Evolutionary conservation across 768 basidiomycete species (phyloP).

Genomic region (Sarcodon aspratus): DNA sequence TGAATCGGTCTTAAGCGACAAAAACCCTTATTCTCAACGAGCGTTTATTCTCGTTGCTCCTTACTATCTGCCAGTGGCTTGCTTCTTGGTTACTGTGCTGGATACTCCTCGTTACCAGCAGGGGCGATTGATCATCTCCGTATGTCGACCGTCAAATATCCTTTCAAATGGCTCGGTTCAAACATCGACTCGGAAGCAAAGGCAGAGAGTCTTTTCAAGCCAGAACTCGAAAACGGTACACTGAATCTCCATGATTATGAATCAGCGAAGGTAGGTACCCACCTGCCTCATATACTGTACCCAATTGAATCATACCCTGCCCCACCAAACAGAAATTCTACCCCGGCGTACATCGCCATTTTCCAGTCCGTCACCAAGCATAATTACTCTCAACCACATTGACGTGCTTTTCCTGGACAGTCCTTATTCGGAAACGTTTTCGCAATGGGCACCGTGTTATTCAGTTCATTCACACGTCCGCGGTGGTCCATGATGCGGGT

Average conservation of each 20-base stretch:
- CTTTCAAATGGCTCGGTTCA: slow-evolving; percentile 25
- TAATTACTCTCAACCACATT: slow-evolving; percentile 2
- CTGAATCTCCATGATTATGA: slow-evolving; percentile 46
- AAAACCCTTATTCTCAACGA: too few relatives aligned
- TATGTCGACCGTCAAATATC: slow-evolving; percentile 15
- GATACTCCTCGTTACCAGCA: too few relatives aligned
- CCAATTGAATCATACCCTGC: too few relatives aligned
- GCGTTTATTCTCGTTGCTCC: too few relatives aligned
- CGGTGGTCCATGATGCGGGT: slow-evolving; percentile 16
- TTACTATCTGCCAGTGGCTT: too few relatives aligned
- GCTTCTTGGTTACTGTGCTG: too few relatives aligned
- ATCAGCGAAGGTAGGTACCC: slow-evolving; percentile 20
- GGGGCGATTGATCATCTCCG: neutral
- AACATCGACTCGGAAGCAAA: slow-evolving; percentile 32
- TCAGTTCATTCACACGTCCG: slow-evolving; percentile 9
- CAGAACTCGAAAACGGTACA: slow-evolving; percentile 40
- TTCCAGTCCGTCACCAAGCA: slow-evolving; percentile 24
- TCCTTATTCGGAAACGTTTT: slow-evolving; percentile 10
- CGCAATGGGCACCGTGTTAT: too few relatives aligned
- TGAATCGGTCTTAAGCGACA: too few relatives aligned
- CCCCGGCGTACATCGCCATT: slow-evolving; percentile 33
- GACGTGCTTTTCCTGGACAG: neutral
- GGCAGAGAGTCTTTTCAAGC: slow-evolving; percentile 36
- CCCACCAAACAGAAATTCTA: slow-evolving; percentile 26
- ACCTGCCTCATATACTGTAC: neutral